Evolutionary conservation across 371 early-diverging fungal genomes (phyloP).

Genomic region (Rhizomucor pusillus): DNA sequence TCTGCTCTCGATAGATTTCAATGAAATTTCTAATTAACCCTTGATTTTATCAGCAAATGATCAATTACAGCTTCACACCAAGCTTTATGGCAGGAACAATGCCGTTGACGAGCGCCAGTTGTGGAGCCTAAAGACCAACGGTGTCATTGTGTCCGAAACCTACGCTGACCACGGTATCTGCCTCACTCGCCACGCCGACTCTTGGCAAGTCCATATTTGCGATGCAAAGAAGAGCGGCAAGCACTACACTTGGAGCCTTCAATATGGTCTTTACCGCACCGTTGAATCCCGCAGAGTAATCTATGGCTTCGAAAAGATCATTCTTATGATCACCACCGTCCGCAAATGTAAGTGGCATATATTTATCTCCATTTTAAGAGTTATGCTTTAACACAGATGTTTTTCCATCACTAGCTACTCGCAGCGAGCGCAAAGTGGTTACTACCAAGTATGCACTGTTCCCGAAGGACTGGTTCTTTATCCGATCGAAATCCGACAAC

Average conservation of each 20-base stretch:
- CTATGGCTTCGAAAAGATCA: conserved; percentile 26
- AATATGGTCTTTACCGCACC: conserved; percentile 10
- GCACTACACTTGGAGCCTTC: conserved; percentile 33
- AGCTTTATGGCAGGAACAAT: conserved; percentile 10
- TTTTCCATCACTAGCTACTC: conserved; percentile 6
- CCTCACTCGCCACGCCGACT: conserved; percentile 19
- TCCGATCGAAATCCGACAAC: conserved; percentile 38
- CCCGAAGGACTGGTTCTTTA: conserved; percentile 47
- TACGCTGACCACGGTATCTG: conserved; percentile 26
- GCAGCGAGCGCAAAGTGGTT: conserved; percentile 30
- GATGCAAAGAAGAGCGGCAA: conserved; percentile 19
- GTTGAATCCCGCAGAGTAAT: conserved; percentile 24
- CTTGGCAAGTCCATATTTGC: conserved; percentile 25
- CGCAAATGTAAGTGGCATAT: conserved; percentile 23
- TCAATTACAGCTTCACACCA: conserved; percentile 20
- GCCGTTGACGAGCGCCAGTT: conserved; percentile 25
- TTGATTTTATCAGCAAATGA: too few relatives aligned
- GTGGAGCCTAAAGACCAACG: conserved; percentile 40
- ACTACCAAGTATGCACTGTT: conserved; percentile 38
- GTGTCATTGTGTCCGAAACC: conserved; percentile 28
- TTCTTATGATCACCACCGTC: conserved; percentile 19
- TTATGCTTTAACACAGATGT: not conserved
- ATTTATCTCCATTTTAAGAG: too few relatives aligned
- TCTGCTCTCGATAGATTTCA: not conserved
- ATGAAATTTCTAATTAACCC: too few relatives aligned